Conservation (phyloP, 1,139 yeast species). For the Candida pseudocylindracea region DNA sequence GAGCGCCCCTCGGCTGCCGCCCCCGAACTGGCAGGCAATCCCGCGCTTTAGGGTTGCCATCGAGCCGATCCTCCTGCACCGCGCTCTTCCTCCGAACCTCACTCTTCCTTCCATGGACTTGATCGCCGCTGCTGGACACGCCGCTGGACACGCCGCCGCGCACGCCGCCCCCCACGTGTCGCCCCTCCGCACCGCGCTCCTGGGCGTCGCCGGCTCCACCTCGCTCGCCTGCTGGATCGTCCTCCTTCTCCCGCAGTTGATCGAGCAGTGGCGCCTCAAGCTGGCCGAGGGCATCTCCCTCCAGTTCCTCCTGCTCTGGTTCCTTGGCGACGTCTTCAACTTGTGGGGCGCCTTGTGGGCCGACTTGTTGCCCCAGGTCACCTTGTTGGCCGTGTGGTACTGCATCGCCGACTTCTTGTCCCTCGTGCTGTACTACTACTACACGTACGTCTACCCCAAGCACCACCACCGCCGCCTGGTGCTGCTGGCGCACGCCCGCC, state of each 20-base stretch:
- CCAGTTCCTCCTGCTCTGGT: conserved; percentile 50
- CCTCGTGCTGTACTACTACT: conserved; percentile 38
- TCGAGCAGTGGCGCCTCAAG: conserved; percentile 63
- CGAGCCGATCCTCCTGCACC: too few relatives aligned
- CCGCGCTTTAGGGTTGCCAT: too few relatives aligned
- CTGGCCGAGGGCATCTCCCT: conserved; percentile 65
- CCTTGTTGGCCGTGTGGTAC: conserved; percentile 53
- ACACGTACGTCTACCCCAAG: conserved; percentile 19
- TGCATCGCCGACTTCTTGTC: conserved; percentile 46
- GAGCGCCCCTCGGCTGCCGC: too few relatives aligned
- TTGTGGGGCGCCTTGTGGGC: conserved; percentile 56
- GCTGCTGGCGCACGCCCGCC: not conserved
- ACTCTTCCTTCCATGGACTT: too few relatives aligned
- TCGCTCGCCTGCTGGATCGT: conserved; percentile 57
- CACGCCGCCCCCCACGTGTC: too few relatives aligned
- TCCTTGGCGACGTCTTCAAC: conserved; percentile 50
- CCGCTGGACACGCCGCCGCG: too few relatives aligned
- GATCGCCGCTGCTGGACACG: too few relatives aligned
- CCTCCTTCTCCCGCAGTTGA: conserved; percentile 54
- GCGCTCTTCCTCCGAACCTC: too few relatives aligned
- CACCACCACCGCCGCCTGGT: conserved; percentile 7
- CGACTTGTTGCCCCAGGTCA: conserved; percentile 42
- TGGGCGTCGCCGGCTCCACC: too few relatives aligned
- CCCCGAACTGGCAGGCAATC: too few relatives aligned
- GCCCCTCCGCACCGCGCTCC: too few relatives aligned